These are phyloP conservation scores for Eucalyptus leucophloia DNA, from an alignment of 345 rosid genomes.

Conservation along the genomic window DNA sequence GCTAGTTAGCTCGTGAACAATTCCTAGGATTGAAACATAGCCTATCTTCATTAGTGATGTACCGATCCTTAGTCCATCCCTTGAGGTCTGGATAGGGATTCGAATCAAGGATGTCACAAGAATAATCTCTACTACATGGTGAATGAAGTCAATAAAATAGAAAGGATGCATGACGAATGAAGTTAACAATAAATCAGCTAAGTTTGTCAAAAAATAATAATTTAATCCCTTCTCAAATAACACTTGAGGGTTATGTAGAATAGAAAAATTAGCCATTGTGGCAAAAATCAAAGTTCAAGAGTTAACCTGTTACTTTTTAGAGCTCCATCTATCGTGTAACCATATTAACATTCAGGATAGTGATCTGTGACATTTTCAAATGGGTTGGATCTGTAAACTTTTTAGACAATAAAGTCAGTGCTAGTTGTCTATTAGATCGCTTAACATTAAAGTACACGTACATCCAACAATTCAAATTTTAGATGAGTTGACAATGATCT, in stretches of 20 bases:
- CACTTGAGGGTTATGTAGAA: not conserved
- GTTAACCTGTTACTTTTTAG: not conserved
- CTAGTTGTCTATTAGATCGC: no score
- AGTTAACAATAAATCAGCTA: not conserved
- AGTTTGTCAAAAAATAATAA: not conserved
- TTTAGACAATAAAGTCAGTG: no score
- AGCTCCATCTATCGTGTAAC: not conserved
- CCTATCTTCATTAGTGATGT: no score
- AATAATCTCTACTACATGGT: not conserved
- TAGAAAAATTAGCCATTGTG: not conserved
- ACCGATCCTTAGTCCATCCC: no score
- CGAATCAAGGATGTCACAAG: not conserved
- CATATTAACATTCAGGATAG: no score
- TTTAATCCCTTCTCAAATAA: not conserved
- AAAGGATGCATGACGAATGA: not conserved
- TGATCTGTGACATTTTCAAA: no score
- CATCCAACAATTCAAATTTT: not conserved
- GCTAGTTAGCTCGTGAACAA: no score
- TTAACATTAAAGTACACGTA: not conserved
- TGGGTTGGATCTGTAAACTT: no score
- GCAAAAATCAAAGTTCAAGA: not conserved
- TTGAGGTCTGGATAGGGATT: no score
- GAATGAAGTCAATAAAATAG: not conserved
- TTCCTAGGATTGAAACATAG: no score
- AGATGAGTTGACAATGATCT: no score